Percentiles rank a stretch among this genome's conserved stretches.
phyloP scores from a whole-genome alignment of 306 rosid genomes.

The Begonia fuchsioides region DNA sequence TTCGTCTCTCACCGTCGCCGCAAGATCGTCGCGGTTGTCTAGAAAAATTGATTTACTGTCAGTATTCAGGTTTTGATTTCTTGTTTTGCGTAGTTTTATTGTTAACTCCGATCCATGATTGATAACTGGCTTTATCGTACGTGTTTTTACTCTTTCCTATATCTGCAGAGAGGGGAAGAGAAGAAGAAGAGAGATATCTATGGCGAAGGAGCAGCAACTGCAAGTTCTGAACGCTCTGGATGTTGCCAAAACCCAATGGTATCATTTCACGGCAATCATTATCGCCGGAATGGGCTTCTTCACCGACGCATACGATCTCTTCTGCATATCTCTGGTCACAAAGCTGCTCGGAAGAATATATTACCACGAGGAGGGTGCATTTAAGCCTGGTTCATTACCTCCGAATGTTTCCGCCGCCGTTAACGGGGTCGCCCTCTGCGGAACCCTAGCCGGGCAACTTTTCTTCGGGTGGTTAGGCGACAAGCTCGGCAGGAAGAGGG shows the following conservation, averaged over 20 bases:
- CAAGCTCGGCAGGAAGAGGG: constrained; percentile 52
- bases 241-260: constrained; percentile 62
- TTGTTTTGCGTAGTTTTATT: too few relatives aligned
- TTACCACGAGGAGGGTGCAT: constrained; percentile 42
- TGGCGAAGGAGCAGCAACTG: constrained; percentile 35
- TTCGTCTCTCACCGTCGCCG: too few relatives aligned
- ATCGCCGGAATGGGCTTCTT: constrained; percentile 81
- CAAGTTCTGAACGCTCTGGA: constrained; percentile 53
- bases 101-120: too few relatives aligned
- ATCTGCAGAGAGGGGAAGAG: neutral
- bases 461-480: constrained; percentile 88
- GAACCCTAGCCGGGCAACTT: constrained; percentile 58
- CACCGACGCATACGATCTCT: constrained; percentile 72
- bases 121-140: too few relatives aligned
- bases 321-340: constrained; percentile 57
- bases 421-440: constrained; percentile 55
- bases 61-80: too few relatives aligned
- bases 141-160: too few relatives aligned
- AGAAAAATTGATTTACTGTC: too few relatives aligned
- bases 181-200: constrained; percentile 5
- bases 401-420: constrained; percentile 59
- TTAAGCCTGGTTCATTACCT: constrained; percentile 52
- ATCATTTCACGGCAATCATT: constrained; percentile 60
- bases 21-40: too few relatives aligned
- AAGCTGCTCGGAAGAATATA: constrained; percentile 67